These are phyloP conservation scores for Rheum nobile DNA, from an alignment of 148 eudicot genomes.

Conservation along the genomic window DNA sequence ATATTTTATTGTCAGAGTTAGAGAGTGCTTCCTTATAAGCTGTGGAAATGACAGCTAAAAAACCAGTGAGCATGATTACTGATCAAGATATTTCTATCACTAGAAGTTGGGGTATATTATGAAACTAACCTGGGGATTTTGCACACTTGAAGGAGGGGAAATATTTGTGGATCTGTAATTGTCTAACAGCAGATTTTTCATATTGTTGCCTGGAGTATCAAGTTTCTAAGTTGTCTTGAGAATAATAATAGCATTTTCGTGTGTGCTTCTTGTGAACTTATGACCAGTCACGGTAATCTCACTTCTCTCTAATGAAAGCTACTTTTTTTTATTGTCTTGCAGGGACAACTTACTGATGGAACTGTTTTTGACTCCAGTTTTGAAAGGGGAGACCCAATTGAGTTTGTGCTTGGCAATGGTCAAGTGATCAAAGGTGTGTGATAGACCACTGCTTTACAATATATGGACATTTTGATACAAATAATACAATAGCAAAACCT, in stretches of 20 bases:
- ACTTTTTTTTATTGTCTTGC: conserved; percentile 14
- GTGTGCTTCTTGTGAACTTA: background rate
- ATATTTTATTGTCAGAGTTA: background rate
- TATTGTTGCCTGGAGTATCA: background rate
- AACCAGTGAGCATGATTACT: background rate
- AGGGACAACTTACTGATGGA: conserved; percentile 98
- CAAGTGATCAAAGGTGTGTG: conserved; percentile 71
- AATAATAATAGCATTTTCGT: background rate
- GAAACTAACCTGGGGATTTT: background rate
- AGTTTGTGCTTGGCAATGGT: conserved; percentile 84
- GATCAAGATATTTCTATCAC: background rate
- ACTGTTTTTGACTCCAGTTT: conserved; percentile 93
- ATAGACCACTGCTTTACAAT: background rate
- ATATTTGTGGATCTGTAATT: background rate
- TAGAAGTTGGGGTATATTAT: background rate
- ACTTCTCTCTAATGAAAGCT: background rate
- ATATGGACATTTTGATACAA: background rate
- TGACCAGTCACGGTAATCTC: background rate
- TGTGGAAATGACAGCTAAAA: background rate
- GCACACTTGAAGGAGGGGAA: background rate
- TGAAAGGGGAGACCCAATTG: conserved; percentile 95
- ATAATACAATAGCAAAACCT: background rate
- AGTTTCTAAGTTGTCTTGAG: background rate
- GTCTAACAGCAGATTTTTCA: background rate
- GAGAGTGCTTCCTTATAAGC: conserved; percentile 1